Base-by-base conservation (phyloP, 192 early-diverging fungal species). In the Entomortierella chlamydospora region DNA sequence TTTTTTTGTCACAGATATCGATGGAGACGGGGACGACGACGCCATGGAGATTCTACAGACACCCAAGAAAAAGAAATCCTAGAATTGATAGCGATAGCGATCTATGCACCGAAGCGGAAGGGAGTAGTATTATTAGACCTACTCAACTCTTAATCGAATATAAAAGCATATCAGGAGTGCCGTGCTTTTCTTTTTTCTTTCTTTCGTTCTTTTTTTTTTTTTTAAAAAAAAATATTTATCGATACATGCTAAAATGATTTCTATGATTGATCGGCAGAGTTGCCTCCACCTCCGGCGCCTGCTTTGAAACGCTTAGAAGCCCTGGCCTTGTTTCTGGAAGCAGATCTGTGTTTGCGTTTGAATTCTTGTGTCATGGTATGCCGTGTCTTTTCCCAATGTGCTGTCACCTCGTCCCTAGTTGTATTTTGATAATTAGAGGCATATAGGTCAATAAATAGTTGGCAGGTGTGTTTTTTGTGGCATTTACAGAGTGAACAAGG, bases 331-430 rank as follows among this genome's bases (percentile, higher is more conserved):
- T 84, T 84, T 15, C 78, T 53, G 20, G 83, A 61, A 6, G 83
- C 82, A 12, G 86, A 87, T 63, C 87, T 88, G 64, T 91, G 88
- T 66, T 91, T 91, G 49, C 86, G 73, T 70, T 91, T 91, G 72
- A 88, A 91, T 28, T 90, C 90, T 50, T 85, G 81, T 0, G 90
- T 91, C 69, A 91, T 68, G 28, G 90, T 83, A 51, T 85, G 73
- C 7, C 85, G 72, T 20, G 67, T 79, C 47, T 84, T 81, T 63
- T 91, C 84, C 88, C 88, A 91, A 25, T 84, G 50, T 7, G 77
- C 57, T 22, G 81, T 86, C 28, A 91, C 83, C 55, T 90, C 82
- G 51, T 87, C 90, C 54, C 89, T 90, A 50, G 17, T 65, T 70
- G 10, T 52, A 25, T n/a, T 15, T 22, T 31, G 13, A 42, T 22